These are phyloP conservation scores for Ceratobasidium sp. DNA, from an alignment of 1,284 basidiomycete genomes.

Conservation along the genomic window DNA sequence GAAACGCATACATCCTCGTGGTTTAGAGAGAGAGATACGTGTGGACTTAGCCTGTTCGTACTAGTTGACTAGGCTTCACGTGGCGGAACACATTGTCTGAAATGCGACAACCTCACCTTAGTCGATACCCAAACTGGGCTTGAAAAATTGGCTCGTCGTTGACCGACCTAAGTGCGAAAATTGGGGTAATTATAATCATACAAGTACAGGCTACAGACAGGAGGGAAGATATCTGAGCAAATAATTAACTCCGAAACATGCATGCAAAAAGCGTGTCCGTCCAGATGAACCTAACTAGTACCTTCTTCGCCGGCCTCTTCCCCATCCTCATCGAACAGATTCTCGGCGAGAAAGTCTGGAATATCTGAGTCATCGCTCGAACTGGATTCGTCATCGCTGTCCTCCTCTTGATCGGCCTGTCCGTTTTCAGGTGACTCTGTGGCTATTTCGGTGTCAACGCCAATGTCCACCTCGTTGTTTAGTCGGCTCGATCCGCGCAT, in stretches of 20 bases:
- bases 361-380: slow-evolving; percentile 30
- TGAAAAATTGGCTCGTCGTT: no score
- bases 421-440: slow-evolving; percentile 4
- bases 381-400: slow-evolving; percentile 18
- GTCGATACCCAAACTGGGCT: no score
- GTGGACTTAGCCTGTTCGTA: no score
- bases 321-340: slow-evolving; percentile 10
- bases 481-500: slow-evolving; percentile 31
- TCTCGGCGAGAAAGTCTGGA: slow-evolving; percentile 29
- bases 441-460: not conserved
- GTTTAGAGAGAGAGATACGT: no score
- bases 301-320: not conserved
- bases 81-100: no score
- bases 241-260: slow-evolving; percentile 19
- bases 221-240: slow-evolving; percentile 25
- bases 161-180: not conserved
- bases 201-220: not conserved
- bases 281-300: not conserved
- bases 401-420: not conserved
- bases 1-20: no score
- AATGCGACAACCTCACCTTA: no score
- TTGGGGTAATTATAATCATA: slow-evolving; percentile 32
- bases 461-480: not conserved
- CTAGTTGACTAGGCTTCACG: no score
- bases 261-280: not conserved